A percentile compares a stretch with the other conserved stretches of the same genome.
Conservation (phyloP, 805 yeast genomes). For the Teunomyces kruisii region DNA sequence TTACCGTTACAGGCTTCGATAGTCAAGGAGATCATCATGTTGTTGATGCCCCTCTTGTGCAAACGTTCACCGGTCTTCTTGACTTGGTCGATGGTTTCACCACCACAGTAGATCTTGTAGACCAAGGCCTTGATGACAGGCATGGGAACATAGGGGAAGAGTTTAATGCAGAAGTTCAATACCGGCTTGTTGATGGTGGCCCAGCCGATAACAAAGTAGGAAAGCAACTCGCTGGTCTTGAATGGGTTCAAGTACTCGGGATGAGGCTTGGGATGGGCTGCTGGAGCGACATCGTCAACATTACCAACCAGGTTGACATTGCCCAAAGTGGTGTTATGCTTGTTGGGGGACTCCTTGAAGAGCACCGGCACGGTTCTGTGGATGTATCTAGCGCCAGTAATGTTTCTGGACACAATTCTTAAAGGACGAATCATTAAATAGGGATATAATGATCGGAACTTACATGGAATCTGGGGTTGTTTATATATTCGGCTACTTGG, state of each 20-base stretch:
- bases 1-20: conserved; percentile 90
- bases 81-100: conserved; percentile 73
- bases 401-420: conserved; percentile 2
- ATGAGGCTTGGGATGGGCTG: conserved; percentile 2
- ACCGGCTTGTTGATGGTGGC: conserved; percentile 66
- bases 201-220: conserved; percentile 66
- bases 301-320: conserved; percentile 8
- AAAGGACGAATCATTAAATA: conserved; percentile 2
- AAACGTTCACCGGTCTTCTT: conserved; percentile 66
- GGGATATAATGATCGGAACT: not conserved
- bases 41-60: conserved; percentile 73
- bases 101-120: conserved; percentile 87
- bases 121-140: conserved; percentile 68
- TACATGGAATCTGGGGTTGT: conserved; percentile 1
- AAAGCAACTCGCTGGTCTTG: conserved; percentile 54
- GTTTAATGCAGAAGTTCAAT: conserved; percentile 57
- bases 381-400: not conserved
- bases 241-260: conserved; percentile 51
- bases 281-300: conserved; percentile 5
- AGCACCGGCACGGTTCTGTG: not conserved
- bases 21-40: conserved; percentile 93
- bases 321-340: conserved; percentile 16
- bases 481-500: conserved; percentile 1
- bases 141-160: conserved; percentile 76
- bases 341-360: conserved; percentile 24